A percentile compares a stretch with the other conserved stretches of the same genome.
These are phyloP conservation scores for Primulina huaijiensis DNA, from an alignment of 257 asterid genomes.

Conservation along the genomic window DNA sequence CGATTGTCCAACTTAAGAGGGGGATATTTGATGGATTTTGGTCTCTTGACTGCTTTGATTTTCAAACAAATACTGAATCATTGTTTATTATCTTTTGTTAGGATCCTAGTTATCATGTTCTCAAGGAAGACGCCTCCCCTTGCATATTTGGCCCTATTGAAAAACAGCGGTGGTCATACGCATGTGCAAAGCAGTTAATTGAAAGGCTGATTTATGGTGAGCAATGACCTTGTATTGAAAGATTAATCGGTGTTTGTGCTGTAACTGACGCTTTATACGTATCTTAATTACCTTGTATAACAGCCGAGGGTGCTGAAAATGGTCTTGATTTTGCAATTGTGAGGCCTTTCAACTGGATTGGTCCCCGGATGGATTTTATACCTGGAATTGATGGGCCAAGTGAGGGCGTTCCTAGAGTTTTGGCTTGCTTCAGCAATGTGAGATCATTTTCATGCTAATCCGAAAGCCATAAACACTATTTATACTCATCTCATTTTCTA, in stretches of 20 bases:
- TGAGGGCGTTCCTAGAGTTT: conserved; percentile 75
- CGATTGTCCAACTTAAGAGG: too few species aligned
- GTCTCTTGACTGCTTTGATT: too few species aligned
- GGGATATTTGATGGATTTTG: too few species aligned
- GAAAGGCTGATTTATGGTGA: conserved; percentile 70
- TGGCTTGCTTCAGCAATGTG: conserved; percentile 77
- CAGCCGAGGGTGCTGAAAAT: conserved; percentile 82
- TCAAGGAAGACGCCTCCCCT: conserved; percentile 63
- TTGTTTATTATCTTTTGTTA: conserved; percentile 22
- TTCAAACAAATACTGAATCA: conserved; percentile 10
- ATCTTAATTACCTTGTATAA: conserved; percentile 26
- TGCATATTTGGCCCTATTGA: conserved; percentile 75
- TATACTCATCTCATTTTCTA: conserved; percentile 22
- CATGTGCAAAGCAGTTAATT: conserved; percentile 73
- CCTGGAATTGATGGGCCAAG: conserved; percentile 81
- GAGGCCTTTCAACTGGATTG: conserved; percentile 79
- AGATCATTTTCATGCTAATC: conserved; percentile 30
- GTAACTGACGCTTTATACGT: neutral
- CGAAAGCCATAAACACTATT: conserved; percentile 11
- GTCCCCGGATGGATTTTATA: conserved; percentile 78
- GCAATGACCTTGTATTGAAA: conserved; percentile 22
- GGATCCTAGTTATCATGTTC: conserved; percentile 63
- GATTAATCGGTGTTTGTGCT: conserved; percentile 20
- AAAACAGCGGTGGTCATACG: conserved; percentile 79
- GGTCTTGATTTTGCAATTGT: conserved; percentile 73